Evolutionary conservation across 2,329 filamentous ascomycete genomes (phyloP), one percentile per base, ranked within the genome.

Genomic region (Colletotrichum lindemuthianum): DNA sequence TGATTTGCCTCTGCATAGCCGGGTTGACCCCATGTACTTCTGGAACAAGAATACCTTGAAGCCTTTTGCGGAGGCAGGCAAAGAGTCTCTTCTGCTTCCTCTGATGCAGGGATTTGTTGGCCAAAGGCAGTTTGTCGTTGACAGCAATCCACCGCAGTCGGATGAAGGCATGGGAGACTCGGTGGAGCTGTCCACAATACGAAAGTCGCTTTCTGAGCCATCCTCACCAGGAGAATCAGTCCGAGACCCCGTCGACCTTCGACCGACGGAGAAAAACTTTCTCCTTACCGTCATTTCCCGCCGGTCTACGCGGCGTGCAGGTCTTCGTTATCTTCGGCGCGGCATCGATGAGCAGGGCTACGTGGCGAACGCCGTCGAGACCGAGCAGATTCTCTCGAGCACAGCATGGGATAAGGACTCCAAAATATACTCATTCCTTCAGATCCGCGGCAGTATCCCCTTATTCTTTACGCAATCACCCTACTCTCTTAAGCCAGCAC

Each of bases 21-120:
- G 87, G 63, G 93, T 90, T 24, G 92, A 97, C 74, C 85, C 87
- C 37, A 77, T 89, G 73, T 98, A 90, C 77, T 98, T 97, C 76
- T 99, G 96, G 95, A 99, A 99, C 72, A 85, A 84, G 33, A 84
- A 93, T 72, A 84, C 97, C 12, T 79, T 92, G 33, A 78, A 85
- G 34, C 89, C 91, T 0, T 93, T 99, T 66, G 86, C 93, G 51
- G 85, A 91, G 15, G 84, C 86, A n/a, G 89, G 91, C 1, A 87
- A 92, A 24, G 87, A 93, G 70, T 81, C 82, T 0, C 84, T 97
- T 58, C 84, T 91, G 1, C 78, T 98, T 24, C 96, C 96, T 2
- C 71, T 99, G 4, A 91, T 99, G 78, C 96, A 98, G 77, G 96
- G 96, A 0, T 99, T 98, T 70, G 88, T 99, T 16, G 95, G 95